These are phyloP conservation scores for Rhizophora apiculata DNA, from an alignment of 345 rosid genomes.

Conservation along the genomic window DNA sequence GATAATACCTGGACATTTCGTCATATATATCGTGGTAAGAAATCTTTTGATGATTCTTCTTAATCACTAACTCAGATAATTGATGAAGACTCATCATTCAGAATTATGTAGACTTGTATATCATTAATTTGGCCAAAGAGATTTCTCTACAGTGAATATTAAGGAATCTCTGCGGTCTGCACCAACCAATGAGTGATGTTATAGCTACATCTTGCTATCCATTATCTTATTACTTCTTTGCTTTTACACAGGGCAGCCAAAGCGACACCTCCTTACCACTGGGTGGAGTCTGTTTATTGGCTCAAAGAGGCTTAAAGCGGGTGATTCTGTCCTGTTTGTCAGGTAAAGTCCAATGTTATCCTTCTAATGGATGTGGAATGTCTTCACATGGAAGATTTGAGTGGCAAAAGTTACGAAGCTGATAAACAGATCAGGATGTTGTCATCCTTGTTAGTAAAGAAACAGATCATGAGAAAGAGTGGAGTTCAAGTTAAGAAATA, in stretches of 20 bases:
- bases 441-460: conserved; percentile 53
- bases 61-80: conserved; percentile 14
- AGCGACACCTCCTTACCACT: conserved; percentile 93
- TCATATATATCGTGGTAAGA: conserved; percentile 85
- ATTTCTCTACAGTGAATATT: not conserved
- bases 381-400: not conserved
- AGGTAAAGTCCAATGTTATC: conserved; percentile 41
- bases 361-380: not conserved
- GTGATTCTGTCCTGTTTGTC: conserved; percentile 92
- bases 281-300: conserved; percentile 99
- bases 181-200: no score
- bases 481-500: no score
- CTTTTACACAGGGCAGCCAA: conserved; percentile 81
- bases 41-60: conserved; percentile 10
- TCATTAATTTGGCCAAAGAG: not conserved
- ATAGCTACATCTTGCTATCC: no score
- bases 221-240: conserved; percentile 1
- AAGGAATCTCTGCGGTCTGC: no score
- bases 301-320: conserved; percentile 91
- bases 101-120: not conserved
- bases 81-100: not conserved
- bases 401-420: not conserved
- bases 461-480: not conserved
- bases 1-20: conserved; percentile 97
- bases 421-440: conserved; percentile 86